Conservation (phyloP, 2,329 filamentous ascomycete species). For the Xylaria multiplex region DNA sequence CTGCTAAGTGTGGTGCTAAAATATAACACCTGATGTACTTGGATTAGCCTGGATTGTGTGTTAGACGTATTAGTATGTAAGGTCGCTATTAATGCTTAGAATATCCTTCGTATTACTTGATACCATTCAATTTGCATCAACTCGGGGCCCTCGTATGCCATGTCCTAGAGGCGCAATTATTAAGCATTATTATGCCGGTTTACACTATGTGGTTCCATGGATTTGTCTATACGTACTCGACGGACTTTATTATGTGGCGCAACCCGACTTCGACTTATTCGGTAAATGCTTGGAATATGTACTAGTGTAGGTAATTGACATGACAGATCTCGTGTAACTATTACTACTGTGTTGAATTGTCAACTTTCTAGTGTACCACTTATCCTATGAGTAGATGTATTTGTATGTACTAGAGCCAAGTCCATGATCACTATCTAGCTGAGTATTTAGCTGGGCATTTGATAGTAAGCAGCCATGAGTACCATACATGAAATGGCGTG, state of each 20-base stretch:
- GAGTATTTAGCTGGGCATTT: no score
- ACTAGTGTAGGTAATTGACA: not conserved
- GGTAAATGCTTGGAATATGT: not conserved
- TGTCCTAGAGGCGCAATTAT: slow-evolving; percentile 1
- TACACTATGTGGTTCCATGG: not conserved
- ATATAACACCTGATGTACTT: not conserved
- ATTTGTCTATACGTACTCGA: slow-evolving; percentile 6
- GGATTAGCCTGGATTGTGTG: no score
- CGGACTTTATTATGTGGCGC: slow-evolving; percentile 11
- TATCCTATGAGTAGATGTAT: not conserved
- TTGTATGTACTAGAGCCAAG: not conserved
- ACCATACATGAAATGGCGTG: slow-evolving; percentile 28
- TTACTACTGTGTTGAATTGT: slow-evolving; percentile 10
- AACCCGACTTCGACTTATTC: not conserved
- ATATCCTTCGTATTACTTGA: not conserved
- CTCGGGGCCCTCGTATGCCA: not conserved
- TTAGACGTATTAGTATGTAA: not conserved
- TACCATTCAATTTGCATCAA: not conserved
- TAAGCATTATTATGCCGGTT: slow-evolving; percentile 10
- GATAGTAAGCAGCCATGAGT: slow-evolving; percentile 27
- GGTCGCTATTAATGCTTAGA: slow-evolving; percentile 11
- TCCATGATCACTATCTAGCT: not conserved
- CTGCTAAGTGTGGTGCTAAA: slow-evolving; percentile 13
- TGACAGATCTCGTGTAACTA: not conserved
- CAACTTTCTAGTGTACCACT: not conserved